Evolutionary conservation across 805 yeast species (phyloP).

Genomic region (Brettanomyces naardenensis): DNA sequence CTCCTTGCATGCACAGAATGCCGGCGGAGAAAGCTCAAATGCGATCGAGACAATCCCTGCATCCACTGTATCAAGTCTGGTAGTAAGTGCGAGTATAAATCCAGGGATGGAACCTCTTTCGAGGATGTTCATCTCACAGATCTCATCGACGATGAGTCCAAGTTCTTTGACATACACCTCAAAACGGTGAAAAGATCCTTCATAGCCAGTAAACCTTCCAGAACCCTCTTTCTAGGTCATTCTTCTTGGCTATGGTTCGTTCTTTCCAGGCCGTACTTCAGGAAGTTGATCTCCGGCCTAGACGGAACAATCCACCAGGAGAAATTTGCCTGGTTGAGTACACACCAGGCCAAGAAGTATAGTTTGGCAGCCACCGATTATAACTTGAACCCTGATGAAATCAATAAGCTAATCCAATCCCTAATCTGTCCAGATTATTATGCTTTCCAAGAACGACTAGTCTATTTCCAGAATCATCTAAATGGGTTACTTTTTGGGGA

Average conservation of each 20-base stretch:
- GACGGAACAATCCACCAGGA: slow-evolving; percentile 2
- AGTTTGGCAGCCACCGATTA: not conserved
- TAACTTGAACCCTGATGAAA: not conserved
- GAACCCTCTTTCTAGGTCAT: not conserved
- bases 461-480: slow-evolving; percentile 5
- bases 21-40: slow-evolving; percentile 10
- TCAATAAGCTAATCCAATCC: slow-evolving; percentile 1
- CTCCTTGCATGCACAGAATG: slow-evolving; percentile 10
- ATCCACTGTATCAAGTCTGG: slow-evolving; percentile 7
- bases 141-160: not conserved
- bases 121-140: too few species aligned
- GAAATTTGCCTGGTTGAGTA: slow-evolving; percentile 4
- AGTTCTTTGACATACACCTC: not conserved
- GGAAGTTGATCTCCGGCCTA: not conserved
- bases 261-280: not conserved
- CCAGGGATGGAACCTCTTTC: too few species aligned
- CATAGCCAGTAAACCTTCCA: slow-evolving; percentile 1
- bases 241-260: not conserved
- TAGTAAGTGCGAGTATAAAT: not conserved
- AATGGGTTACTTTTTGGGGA: slow-evolving; percentile 7
- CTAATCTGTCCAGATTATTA: slow-evolving; percentile 4
- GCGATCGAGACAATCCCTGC: slow-evolving; percentile 12
- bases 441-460: slow-evolving; percentile 8
- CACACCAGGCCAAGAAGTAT: not conserved
- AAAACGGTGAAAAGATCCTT: not conserved